phyloP scores from a whole-genome alignment of 495 filamentous ascomycete genomes.

The Penicillium paxilli region DNA sequence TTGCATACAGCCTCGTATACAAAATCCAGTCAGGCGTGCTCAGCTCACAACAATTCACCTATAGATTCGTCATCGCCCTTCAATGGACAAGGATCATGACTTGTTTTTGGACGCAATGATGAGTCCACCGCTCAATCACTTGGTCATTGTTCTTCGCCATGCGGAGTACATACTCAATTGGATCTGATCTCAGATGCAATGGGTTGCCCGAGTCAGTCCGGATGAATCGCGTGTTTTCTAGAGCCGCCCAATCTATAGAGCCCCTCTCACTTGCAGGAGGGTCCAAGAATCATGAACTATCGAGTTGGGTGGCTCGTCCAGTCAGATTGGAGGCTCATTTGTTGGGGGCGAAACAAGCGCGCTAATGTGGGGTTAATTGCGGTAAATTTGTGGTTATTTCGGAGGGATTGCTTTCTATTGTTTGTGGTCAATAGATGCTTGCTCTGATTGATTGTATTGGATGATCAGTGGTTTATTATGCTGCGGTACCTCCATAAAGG shows the following conservation, averaged over 20 bases:
- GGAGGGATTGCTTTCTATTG: too few relatives aligned
- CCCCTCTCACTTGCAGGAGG: background rate
- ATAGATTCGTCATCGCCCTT: background rate
- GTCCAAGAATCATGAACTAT: background rate
- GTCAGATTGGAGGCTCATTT: background rate
- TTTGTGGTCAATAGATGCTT: too few relatives aligned
- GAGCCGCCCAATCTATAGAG: background rate
- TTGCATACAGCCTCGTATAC: too few relatives aligned
- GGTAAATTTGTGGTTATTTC: slow-evolving; percentile 27
- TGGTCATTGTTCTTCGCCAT: too few relatives aligned
- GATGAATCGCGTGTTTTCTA: slow-evolving; percentile 5
- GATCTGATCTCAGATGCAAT: background rate
- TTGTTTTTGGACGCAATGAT: background rate
- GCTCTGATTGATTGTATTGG: too few relatives aligned
- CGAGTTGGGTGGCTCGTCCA: background rate
- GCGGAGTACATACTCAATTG: background rate
- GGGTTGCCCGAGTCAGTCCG: background rate
- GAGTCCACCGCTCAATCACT: background rate
- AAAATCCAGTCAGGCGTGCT: too few relatives aligned
- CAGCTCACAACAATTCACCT: too few relatives aligned
- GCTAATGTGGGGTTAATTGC: slow-evolving; percentile 1
- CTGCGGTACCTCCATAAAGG: too few relatives aligned
- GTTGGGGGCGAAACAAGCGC: slow-evolving; percentile 1
- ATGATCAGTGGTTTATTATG: too few relatives aligned
- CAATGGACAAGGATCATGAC: background rate